Percentiles rank a stretch among this genome's conserved stretches.
Conservation (phyloP, 768 basidiomycete species). For the Boletales sp. region DNA sequence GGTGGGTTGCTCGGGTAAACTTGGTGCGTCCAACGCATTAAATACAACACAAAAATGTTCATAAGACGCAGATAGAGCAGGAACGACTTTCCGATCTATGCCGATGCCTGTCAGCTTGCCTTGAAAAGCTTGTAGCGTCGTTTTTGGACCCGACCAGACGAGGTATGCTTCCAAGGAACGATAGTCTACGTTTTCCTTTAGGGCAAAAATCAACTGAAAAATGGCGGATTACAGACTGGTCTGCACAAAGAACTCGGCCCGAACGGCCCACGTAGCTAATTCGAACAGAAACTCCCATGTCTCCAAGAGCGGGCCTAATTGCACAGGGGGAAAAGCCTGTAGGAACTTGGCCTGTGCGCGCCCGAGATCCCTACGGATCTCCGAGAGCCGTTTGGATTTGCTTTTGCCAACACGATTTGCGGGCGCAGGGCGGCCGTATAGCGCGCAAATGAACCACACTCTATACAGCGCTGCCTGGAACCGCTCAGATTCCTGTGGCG, state of each 20-base stretch:
- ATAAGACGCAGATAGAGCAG: slow-evolving; percentile 1
- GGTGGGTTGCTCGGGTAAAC: neutral
- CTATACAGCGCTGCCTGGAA: slow-evolving; percentile 30
- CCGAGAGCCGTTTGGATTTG: slow-evolving; percentile 7
- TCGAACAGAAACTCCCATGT: slow-evolving; percentile 8
- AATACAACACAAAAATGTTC: slow-evolving; percentile 9
- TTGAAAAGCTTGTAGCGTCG: slow-evolving; percentile 10
- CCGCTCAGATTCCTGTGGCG: slow-evolving; percentile 29
- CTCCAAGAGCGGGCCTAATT: slow-evolving; percentile 2
- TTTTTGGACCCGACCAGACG: slow-evolving; percentile 10
- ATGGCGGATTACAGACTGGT: slow-evolving; percentile 5
- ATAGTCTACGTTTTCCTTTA: neutral
- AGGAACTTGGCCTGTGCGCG: slow-evolving; percentile 5
- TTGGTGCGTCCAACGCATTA: neutral
- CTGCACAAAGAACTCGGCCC: slow-evolving; percentile 4
- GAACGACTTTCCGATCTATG: slow-evolving; percentile 10
- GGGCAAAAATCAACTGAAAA: neutral
- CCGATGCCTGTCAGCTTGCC: slow-evolving; percentile 6
- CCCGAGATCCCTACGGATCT: slow-evolving; percentile 2
- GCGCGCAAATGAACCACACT: slow-evolving; percentile 18
- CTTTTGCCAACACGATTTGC: slow-evolving; percentile 5
- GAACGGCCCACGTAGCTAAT: slow-evolving; percentile 7
- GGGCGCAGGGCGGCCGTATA: slow-evolving; percentile 13
- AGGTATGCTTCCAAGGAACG: slow-evolving; percentile 8
- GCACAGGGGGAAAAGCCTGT: neutral